A percentile compares a stretch with the other conserved stretches of the same genome.
These are phyloP conservation scores for Leccinum uliginosum DNA, from an alignment of 768 basidiomycete species.

Conservation along the genomic window DNA sequence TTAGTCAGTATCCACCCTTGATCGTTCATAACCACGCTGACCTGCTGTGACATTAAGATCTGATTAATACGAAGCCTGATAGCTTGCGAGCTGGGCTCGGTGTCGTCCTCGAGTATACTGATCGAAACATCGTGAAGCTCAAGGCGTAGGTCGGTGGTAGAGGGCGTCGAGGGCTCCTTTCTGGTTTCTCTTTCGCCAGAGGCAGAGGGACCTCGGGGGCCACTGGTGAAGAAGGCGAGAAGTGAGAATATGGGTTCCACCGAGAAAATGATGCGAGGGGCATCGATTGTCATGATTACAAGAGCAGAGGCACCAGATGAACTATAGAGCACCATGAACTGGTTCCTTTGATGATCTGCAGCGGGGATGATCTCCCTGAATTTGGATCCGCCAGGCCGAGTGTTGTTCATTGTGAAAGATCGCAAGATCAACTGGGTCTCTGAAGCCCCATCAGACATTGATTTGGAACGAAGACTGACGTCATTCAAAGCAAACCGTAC, in stretches of 20 bases:
- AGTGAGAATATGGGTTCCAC: slow-evolving; percentile 88
- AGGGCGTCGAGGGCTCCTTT: slow-evolving; percentile 10
- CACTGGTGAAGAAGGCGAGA: slow-evolving; percentile 75
- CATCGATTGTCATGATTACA: slow-evolving; percentile 86
- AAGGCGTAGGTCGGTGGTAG: slow-evolving; percentile 60
- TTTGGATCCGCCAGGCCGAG: slow-evolving; percentile 70
- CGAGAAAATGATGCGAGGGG: slow-evolving; percentile 88
- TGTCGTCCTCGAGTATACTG: slow-evolving; percentile 82
- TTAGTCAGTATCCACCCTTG: slow-evolving; percentile 7
- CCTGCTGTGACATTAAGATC: slow-evolving; percentile 89
- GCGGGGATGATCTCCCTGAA: slow-evolving; percentile 96
- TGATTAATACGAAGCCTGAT: slow-evolving; percentile 83
- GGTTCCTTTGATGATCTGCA: slow-evolving; percentile 80
- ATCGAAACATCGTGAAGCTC: slow-evolving; percentile 90
- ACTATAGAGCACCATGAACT: slow-evolving; percentile 91
- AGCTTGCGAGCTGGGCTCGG: slow-evolving; percentile 73
- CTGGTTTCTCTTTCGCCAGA: slow-evolving; percentile 10
- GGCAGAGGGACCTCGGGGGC: slow-evolving; percentile 33
- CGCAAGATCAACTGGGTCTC: slow-evolving; percentile 87
- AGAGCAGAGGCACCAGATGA: slow-evolving; percentile 63
- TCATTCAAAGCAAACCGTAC: slow-evolving; percentile 80
- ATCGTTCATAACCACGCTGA: slow-evolving; percentile 28
- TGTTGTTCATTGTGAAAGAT: slow-evolving; percentile 91
- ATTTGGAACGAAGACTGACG: slow-evolving; percentile 74
- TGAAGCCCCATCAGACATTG: slow-evolving; percentile 74